Percentiles rank a stretch among this genome's conserved stretches.
phyloP scores from a whole-genome alignment of 1,139 yeast genomes.

The Scheffersomyces cryptocercus region DNA sequence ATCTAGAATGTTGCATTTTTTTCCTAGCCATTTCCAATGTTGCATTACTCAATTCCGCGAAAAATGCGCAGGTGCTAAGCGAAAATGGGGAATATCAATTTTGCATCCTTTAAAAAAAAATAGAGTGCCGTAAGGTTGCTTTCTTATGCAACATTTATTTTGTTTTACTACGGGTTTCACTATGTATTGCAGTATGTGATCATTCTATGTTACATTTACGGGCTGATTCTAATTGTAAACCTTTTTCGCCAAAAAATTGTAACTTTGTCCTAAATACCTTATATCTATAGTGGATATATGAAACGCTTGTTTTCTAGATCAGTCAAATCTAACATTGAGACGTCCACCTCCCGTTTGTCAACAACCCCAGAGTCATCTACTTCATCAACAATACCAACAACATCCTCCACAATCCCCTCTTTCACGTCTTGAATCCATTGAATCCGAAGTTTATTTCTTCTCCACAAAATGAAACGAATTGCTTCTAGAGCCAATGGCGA shows the following conservation, averaged over 20 bases:
- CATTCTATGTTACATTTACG: too few species aligned
- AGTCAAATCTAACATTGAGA: constrained; percentile 46
- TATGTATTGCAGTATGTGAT: too few species aligned
- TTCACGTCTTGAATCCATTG: constrained; percentile 2
- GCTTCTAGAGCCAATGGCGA: constrained; percentile 40
- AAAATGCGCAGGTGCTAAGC: too few species aligned
- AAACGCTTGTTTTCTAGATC: constrained; percentile 48
- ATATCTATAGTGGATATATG: constrained; percentile 37
- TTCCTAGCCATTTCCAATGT: too few species aligned
- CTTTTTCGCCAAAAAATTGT: neutral
- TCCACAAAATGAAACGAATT: constrained; percentile 37
- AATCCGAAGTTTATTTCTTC: constrained; percentile 37
- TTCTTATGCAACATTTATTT: too few species aligned
- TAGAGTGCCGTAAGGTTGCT: too few species aligned
- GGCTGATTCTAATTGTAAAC: too few species aligned
- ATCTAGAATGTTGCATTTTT: too few species aligned
- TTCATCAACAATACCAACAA: constrained; percentile 25
- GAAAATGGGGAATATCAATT: too few species aligned
- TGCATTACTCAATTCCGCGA: too few species aligned
- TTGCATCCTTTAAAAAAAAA: too few species aligned
- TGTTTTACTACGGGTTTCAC: too few species aligned
- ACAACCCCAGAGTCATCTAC: constrained; percentile 12
- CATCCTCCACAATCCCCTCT: constrained; percentile 12
- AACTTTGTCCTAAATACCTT: constrained; percentile 3
- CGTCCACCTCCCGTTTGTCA: constrained; percentile 29